A percentile compares a stretch with the other conserved stretches of the same genome.
These are phyloP conservation scores for Trypanosoma congolense DNA, from an alignment of 208 protist species.

Conservation along the genomic window DNA sequence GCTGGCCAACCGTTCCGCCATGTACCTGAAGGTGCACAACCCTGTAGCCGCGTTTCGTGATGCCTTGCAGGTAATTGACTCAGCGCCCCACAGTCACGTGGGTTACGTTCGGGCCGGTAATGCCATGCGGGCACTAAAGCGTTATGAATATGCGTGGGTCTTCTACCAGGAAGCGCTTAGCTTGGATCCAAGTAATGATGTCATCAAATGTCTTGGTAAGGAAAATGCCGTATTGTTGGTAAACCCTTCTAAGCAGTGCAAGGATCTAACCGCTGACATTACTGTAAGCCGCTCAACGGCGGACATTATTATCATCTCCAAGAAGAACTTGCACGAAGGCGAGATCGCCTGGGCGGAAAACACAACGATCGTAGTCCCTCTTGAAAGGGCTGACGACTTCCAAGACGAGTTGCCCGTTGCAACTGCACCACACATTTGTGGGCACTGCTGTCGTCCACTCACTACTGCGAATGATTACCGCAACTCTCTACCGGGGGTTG, in stretches of 20 bases:
- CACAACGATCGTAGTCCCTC: conserved; percentile 5
- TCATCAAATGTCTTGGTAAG: conserved; percentile 42
- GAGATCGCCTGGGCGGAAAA: conserved; percentile 20
- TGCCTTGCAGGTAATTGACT: conserved; percentile 55
- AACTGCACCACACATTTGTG: conserved; percentile 28
- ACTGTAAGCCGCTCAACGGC: conserved; percentile 10
- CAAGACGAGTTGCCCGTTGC: background rate
- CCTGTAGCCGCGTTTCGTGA: conserved; percentile 48
- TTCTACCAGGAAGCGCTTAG: conserved; percentile 61
- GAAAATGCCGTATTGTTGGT: conserved; percentile 65
- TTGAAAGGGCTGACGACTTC: background rate
- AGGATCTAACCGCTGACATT: conserved; percentile 10
- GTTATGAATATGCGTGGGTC: conserved; percentile 56
- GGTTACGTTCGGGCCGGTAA: conserved; percentile 80
- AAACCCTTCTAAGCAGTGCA: conserved; percentile 28
- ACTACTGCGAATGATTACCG: conserved; percentile 30
- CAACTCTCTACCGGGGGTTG: conserved; percentile 29
- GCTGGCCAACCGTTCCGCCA: conserved; percentile 69
- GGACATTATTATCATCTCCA: conserved; percentile 12
- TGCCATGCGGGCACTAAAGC: conserved; percentile 59
- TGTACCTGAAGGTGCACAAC: conserved; percentile 43
- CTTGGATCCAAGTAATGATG: conserved; percentile 31
- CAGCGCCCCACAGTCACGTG: conserved; percentile 40
- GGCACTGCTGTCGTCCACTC: conserved; percentile 48
- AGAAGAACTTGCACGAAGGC: conserved; percentile 8